These are phyloP conservation scores for Colletotrichum sublineola DNA, from an alignment of 2,329 filamentous ascomycete genomes.

Conservation along the genomic window DNA sequence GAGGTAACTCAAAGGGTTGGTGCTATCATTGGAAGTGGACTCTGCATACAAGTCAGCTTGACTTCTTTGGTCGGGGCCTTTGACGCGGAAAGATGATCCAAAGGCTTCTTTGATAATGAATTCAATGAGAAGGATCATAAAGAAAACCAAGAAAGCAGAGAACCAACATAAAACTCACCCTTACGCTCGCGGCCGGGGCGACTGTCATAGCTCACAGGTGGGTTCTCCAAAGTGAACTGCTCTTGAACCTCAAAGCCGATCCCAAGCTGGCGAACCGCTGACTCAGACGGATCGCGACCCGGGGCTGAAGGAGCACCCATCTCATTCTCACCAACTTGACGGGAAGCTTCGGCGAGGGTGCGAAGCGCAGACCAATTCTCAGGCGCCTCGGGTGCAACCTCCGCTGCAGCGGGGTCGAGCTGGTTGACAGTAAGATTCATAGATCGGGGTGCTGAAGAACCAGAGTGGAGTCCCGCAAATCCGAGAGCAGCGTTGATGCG, in stretches of 20 bases:
- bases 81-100: not conserved
- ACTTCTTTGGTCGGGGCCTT: not conserved
- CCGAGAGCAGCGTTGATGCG: slow-evolving; percentile 73
- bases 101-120: not conserved
- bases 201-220: slow-evolving; percentile 63
- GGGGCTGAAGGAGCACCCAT: slow-evolving; percentile 29
- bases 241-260: slow-evolving; percentile 67
- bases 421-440: slow-evolving; percentile 41
- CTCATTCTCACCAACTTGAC: slow-evolving; percentile 70
- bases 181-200: slow-evolving; percentile 52
- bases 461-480: slow-evolving; percentile 42
- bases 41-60: slow-evolving; percentile 28
- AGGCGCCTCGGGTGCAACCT: slow-evolving; percentile 47
- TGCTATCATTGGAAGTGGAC: slow-evolving; percentile 39
- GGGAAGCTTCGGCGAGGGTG: slow-evolving; percentile 88
- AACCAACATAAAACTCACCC: slow-evolving; percentile 48
- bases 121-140: not conserved
- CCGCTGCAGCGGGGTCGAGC: slow-evolving; percentile 32
- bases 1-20: slow-evolving; percentile 49
- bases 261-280: slow-evolving; percentile 39
- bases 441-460: slow-evolving; percentile 36
- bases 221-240: slow-evolving; percentile 70
- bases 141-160: not conserved
- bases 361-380: slow-evolving; percentile 85
- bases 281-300: slow-evolving; percentile 43